Conservation (phyloP, 83 land plant species). For the Picea engelmannii region DNA sequence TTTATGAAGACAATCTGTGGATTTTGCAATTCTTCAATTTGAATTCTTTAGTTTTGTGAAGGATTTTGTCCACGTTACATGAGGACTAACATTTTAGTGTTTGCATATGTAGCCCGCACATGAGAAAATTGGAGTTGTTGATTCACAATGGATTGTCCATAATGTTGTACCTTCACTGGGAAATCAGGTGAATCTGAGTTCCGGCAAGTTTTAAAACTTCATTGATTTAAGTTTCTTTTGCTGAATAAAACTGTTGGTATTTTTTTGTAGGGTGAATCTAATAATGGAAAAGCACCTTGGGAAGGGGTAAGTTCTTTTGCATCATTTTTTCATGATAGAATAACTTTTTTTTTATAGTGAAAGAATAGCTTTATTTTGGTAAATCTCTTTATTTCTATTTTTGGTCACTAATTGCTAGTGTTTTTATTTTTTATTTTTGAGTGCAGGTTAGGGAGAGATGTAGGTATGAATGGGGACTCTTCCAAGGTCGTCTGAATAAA, state of each 20-base stretch:
- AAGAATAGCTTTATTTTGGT: neutral
- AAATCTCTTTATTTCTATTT: neutral
- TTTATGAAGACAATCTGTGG: neutral
- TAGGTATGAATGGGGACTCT: conserved; percentile 75
- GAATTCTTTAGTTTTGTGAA: neutral
- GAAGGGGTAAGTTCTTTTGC: conserved; percentile 67
- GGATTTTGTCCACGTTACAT: neutral
- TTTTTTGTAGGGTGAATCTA: conserved; percentile 49
- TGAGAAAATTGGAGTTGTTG: conserved; percentile 95
- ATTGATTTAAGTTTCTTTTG: neutral
- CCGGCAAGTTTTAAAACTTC: neutral
- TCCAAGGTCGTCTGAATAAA: conserved; percentile 50
- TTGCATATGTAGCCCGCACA: conserved; percentile 73
- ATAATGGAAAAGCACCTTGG: conserved; percentile 68
- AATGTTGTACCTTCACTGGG: conserved; percentile 84
- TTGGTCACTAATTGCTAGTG: neutral
- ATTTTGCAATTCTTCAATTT: neutral
- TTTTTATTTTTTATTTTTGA: neutral
- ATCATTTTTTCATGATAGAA: neutral
- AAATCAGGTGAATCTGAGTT: conserved; percentile 59
- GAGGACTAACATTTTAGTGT: neutral
- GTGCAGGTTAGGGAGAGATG: conserved; percentile 91
- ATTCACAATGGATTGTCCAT: conserved; percentile 87
- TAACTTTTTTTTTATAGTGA: neutral
- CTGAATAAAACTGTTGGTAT: neutral